These are phyloP conservation scores for Phytopythium oedochilum DNA, from an alignment of 352 stramenopile species.

Conservation along the genomic window DNA sequence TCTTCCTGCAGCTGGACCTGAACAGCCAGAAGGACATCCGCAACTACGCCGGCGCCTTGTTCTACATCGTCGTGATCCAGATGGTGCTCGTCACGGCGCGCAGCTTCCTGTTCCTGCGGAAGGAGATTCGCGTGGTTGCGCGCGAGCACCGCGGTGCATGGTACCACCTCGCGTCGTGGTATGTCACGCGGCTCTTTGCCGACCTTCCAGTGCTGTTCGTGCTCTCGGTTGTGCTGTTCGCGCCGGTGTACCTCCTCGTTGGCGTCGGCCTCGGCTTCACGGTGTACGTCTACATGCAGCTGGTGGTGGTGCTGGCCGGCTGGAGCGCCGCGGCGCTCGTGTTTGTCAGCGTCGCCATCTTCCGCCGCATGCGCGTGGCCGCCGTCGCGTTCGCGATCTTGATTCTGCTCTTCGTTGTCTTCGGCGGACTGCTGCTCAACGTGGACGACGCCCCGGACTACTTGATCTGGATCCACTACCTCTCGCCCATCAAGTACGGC, in stretches of 20 bases:
- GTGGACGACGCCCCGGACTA: conserved; percentile 41
- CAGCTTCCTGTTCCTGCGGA: conserved; percentile 25
- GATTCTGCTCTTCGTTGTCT: conserved; percentile 33
- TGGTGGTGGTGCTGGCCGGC: conserved; percentile 33
- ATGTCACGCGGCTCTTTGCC: conserved; percentile 25
- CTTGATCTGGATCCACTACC: conserved; percentile 55
- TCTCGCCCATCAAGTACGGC: conserved; percentile 41
- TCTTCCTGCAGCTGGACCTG: conserved; percentile 41
- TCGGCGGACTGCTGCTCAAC: conserved; percentile 41
- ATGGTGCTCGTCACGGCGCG: conserved; percentile 22
- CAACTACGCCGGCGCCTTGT: conserved; percentile 40
- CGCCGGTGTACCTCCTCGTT: conserved; percentile 37
- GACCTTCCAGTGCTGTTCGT: conserved; percentile 33
- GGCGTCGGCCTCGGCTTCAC: conserved; percentile 32
- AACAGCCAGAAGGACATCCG: conserved; percentile 34
- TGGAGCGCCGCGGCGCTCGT: conserved; percentile 26
- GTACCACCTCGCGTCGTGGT: conserved; percentile 29
- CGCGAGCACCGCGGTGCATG: conserved; percentile 20
- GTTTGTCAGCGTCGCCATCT: conserved; percentile 26
- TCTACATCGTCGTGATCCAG: conserved; percentile 32
- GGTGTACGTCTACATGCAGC: conserved; percentile 44
- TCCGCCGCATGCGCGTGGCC: conserved; percentile 24
- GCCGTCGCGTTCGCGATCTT: conserved; percentile 25
- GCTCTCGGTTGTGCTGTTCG: conserved; percentile 35
- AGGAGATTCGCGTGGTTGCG: conserved; percentile 21